Conservation (phyloP, 768 basidiomycete species). For the Collybiopsis confluens region DNA sequence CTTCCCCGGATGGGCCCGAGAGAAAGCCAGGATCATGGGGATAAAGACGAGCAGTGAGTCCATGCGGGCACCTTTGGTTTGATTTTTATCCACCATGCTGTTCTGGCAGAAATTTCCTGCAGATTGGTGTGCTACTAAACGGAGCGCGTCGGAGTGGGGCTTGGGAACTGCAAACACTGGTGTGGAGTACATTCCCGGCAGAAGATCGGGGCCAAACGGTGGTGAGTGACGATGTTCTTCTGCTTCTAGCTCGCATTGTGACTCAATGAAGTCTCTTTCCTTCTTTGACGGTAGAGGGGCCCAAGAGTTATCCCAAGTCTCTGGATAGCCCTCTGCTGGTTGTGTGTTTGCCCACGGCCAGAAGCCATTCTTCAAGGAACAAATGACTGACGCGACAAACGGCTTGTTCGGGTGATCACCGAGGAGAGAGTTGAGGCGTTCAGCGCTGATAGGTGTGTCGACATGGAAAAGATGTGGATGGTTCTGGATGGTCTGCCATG, state of each 20-base stretch:
- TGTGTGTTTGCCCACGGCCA: slow-evolving; percentile 25
- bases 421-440: slow-evolving; percentile 16
- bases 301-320: slow-evolving; percentile 9
- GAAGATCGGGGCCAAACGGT: slow-evolving; percentile 17
- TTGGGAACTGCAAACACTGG: slow-evolving; percentile 25
- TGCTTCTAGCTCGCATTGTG: slow-evolving; percentile 15
- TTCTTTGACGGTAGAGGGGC: background rate
- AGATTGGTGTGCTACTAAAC: slow-evolving; percentile 28
- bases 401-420: slow-evolving; percentile 22
- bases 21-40: slow-evolving; percentile 15
- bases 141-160: slow-evolving; percentile 18
- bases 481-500: background rate
- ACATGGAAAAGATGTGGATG: background rate
- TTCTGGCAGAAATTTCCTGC: slow-evolving; percentile 24
- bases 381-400: slow-evolving; percentile 22
- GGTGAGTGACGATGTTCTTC: slow-evolving; percentile 15
- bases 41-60: slow-evolving; percentile 20
- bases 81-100: slow-evolving; percentile 13
- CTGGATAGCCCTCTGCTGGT: slow-evolving; percentile 3
- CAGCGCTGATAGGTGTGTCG: slow-evolving; percentile 16
- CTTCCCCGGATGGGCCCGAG: background rate
- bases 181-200: slow-evolving; percentile 21
- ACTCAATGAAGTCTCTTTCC: slow-evolving; percentile 13
- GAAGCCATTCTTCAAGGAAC: slow-evolving; percentile 23
- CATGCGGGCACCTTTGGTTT: slow-evolving; percentile 15